phyloP scores from a whole-genome alignment of 2,329 filamentous ascomycete genomes.

The Exophiala lecanii-corni region DNA sequence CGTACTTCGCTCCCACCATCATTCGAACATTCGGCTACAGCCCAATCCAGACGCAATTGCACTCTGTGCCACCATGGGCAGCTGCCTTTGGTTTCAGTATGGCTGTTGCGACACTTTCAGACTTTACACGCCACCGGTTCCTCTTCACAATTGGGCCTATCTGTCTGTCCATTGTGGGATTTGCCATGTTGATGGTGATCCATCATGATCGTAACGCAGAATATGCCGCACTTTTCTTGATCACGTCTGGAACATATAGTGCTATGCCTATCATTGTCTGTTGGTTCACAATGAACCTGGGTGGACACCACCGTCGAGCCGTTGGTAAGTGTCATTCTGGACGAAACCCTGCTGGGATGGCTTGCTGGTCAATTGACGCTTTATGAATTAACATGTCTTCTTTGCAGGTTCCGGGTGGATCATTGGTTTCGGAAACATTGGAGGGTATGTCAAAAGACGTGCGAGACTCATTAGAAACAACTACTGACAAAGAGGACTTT shows the following conservation, averaged over 20 bases:
- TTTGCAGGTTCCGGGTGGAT: background rate
- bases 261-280: constrained; percentile 35
- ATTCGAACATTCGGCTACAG: constrained; percentile 60
- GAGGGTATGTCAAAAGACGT: constrained; percentile 28
- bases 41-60: constrained; percentile 50
- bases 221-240: constrained; percentile 30
- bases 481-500: too few relatives aligned
- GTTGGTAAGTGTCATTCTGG: constrained; percentile 33
- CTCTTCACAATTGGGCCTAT: constrained; percentile 30
- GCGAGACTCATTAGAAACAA: background rate
- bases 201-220: constrained; percentile 26
- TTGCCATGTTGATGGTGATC: constrained; percentile 29
- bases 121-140: constrained; percentile 30
- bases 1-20: constrained; percentile 71
- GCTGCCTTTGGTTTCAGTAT: constrained; percentile 32
- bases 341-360: constrained; percentile 19
- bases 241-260: constrained; percentile 25
- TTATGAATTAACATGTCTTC: constrained; percentile 28
- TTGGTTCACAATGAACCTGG: constrained; percentile 54
- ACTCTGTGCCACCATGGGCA: constrained; percentile 47
- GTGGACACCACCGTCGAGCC: constrained; percentile 46
- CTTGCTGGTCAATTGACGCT: constrained; percentile 48
- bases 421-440: constrained; percentile 34
- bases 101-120: constrained; percentile 29
- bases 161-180: constrained; percentile 30